phyloP scores from a whole-genome alignment of 345 rosid genomes.

The Reutealis trisperma region DNA sequence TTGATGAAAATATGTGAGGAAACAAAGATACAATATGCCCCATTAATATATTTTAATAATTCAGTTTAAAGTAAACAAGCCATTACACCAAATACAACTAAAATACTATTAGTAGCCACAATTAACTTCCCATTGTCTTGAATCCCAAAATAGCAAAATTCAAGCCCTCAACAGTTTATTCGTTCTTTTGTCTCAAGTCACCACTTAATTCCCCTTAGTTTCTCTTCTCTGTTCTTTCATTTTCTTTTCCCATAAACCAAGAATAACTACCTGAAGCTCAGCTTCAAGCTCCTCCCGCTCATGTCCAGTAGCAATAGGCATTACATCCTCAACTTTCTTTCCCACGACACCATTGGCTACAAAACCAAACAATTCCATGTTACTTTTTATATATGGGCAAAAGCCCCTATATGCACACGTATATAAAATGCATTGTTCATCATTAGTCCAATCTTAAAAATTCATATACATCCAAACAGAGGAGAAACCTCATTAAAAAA shows the following conservation, averaged over 20 bases:
- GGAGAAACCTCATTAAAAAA: background rate
- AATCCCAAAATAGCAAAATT: background rate
- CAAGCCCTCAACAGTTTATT: background rate
- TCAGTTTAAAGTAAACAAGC: background rate
- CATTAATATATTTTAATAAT: background rate
- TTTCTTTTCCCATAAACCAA: background rate
- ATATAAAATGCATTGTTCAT: background rate
- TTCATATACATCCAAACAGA: background rate
- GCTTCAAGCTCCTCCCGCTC: conserved; percentile 86
- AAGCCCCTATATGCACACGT: too few species aligned
- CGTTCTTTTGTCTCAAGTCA: too few species aligned
- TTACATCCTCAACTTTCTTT: conserved; percentile 69
- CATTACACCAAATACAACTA: background rate
- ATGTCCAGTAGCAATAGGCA: conserved; percentile 94
- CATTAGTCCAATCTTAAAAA: background rate
- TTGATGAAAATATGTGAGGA: background rate
- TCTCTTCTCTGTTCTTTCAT: background rate
- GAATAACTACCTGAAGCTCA: conserved; percentile 58
- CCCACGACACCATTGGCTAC: conserved; percentile 46
- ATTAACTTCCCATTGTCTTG: background rate
- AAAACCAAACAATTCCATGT: conserved; percentile 8
- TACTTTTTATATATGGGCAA: too few species aligned
- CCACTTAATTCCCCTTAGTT: background rate
- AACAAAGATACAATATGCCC: background rate
- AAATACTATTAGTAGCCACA: background rate